Evolutionary conservation across 192 early-diverging fungal genomes (phyloP).

Genomic region (Dispira simplex): DNA sequence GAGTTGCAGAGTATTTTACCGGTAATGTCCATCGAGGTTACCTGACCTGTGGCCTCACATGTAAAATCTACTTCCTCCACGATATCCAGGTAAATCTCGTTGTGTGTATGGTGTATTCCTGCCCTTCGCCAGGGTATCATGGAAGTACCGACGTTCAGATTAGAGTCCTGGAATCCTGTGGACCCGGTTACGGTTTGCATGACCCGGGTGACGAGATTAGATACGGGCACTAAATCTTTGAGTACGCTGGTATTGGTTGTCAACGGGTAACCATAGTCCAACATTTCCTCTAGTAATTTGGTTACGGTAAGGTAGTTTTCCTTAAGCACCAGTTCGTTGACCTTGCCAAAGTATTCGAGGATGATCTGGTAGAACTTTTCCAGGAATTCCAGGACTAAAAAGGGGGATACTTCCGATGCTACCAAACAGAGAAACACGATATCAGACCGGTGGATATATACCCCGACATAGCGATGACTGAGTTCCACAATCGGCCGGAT

Average conservation of each 20-base stretch:
- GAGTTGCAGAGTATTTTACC: slow-evolving; percentile 67
- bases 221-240: slow-evolving; percentile 72
- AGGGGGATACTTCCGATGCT: slow-evolving; percentile 61
- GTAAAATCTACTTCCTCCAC: slow-evolving; percentile 80
- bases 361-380: slow-evolving; percentile 65
- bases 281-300: slow-evolving; percentile 81
- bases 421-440: slow-evolving; percentile 63
- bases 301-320: slow-evolving; percentile 81
- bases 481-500: slow-evolving; percentile 4
- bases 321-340: slow-evolving; percentile 70
- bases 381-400: slow-evolving; percentile 74
- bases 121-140: slow-evolving; percentile 72
- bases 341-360: slow-evolving; percentile 64
- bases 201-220: slow-evolving; percentile 70
- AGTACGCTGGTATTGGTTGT: slow-evolving; percentile 79
- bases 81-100: slow-evolving; percentile 93
- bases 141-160: slow-evolving; percentile 13
- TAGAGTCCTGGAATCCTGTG: not conserved
- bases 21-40: slow-evolving; percentile 60
- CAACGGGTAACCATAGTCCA: slow-evolving; percentile 79
- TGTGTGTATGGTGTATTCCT: slow-evolving; percentile 75
- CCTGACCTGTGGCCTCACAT: slow-evolving; percentile 50
- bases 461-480: slow-evolving; percentile 12
- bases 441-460: slow-evolving; percentile 35
- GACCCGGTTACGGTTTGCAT: slow-evolving; percentile 62